A percentile compares a stretch with the other conserved stretches of the same genome.
These are phyloP conservation scores for Ustilago loliicola DNA, from an alignment of 1,284 basidiomycete species.

Conservation along the genomic window DNA sequence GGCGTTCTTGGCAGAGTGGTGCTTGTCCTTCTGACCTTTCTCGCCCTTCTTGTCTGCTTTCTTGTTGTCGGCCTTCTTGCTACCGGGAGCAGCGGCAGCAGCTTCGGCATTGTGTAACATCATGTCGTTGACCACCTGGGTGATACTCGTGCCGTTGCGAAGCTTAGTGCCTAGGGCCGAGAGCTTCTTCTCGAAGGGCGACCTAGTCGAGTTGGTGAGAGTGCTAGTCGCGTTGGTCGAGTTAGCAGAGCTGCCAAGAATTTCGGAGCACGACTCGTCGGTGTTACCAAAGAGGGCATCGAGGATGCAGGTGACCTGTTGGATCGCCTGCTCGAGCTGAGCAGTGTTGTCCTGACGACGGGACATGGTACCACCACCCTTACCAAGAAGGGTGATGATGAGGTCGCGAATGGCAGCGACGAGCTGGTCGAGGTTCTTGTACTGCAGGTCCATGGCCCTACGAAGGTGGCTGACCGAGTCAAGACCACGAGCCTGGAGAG, in stretches of 20 bases:
- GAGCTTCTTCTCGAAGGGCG: slow-evolving; percentile 42
- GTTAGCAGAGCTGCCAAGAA: slow-evolving; percentile 32
- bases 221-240: slow-evolving; percentile 41
- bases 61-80: slow-evolving; percentile 12
- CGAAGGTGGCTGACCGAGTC: slow-evolving; percentile 34
- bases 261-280: slow-evolving; percentile 37
- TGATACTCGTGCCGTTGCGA: slow-evolving; percentile 45
- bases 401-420: slow-evolving; percentile 50
- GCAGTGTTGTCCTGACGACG: slow-evolving; percentile 38
- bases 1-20: slow-evolving; percentile 19
- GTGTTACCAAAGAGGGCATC: slow-evolving; percentile 52
- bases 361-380: slow-evolving; percentile 35
- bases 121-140: slow-evolving; percentile 34
- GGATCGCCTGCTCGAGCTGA: slow-evolving; percentile 46
- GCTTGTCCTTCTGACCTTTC: slow-evolving; percentile 24
- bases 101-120: slow-evolving; percentile 22
- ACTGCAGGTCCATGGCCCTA: slow-evolving; percentile 42
- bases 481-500: slow-evolving; percentile 39
- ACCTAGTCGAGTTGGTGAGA: slow-evolving; percentile 10
- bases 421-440: slow-evolving; percentile 51
- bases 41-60: slow-evolving; percentile 21
- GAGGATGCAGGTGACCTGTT: slow-evolving; percentile 54
- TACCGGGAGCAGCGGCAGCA: slow-evolving; percentile 11
- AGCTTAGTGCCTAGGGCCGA: slow-evolving; percentile 27
- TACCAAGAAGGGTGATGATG: slow-evolving; percentile 52